Evolutionary conservation across 2,329 filamentous ascomycete genomes (phyloP).

Genomic region (Tympanopsis confertula): DNA sequence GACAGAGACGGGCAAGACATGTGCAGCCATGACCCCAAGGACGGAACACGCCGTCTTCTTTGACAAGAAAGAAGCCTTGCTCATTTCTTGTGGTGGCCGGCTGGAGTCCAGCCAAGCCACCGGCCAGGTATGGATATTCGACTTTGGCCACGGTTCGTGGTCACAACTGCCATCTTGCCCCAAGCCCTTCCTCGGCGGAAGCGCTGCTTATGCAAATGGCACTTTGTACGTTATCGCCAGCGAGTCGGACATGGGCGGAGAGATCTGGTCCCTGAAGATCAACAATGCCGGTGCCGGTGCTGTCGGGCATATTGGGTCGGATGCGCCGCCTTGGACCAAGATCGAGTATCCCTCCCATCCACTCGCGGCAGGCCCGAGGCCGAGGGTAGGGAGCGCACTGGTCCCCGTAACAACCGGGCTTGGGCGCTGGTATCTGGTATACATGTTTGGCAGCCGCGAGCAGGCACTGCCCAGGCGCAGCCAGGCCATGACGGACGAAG

Average conservation of each 20-base stretch:
- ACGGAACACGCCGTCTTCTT: constrained; percentile 21
- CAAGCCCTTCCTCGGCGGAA: constrained; percentile 15
- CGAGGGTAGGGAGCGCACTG: constrained; percentile 28
- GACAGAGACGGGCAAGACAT: constrained; percentile 16
- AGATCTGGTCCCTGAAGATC: constrained; percentile 21
- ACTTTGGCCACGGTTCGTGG: constrained; percentile 34
- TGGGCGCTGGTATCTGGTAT: constrained; percentile 37
- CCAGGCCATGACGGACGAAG: constrained; percentile 8
- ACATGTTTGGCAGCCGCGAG: constrained; percentile 29
- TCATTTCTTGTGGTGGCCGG: constrained; percentile 36
- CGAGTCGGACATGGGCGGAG: constrained; percentile 17
- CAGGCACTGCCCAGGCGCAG: constrained; percentile 5
- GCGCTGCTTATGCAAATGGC: constrained; percentile 28
- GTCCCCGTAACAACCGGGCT: constrained; percentile 35
- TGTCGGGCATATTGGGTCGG: too few relatives aligned
- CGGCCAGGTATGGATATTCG: constrained; percentile 37
- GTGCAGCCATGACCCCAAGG: constrained; percentile 15
- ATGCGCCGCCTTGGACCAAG: too few relatives aligned
- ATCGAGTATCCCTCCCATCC: constrained; percentile 22
- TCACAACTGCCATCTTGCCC: constrained; percentile 31
- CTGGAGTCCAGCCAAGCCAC: constrained; percentile 12
- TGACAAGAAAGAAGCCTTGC: constrained; percentile 29
- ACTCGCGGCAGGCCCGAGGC: constrained; percentile 23
- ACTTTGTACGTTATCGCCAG: constrained; percentile 33
- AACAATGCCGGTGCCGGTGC: too few relatives aligned